phyloP scores from a whole-genome alignment of 2,329 filamentous ascomycete genomes.

The Fusarium mundagurra region DNA sequence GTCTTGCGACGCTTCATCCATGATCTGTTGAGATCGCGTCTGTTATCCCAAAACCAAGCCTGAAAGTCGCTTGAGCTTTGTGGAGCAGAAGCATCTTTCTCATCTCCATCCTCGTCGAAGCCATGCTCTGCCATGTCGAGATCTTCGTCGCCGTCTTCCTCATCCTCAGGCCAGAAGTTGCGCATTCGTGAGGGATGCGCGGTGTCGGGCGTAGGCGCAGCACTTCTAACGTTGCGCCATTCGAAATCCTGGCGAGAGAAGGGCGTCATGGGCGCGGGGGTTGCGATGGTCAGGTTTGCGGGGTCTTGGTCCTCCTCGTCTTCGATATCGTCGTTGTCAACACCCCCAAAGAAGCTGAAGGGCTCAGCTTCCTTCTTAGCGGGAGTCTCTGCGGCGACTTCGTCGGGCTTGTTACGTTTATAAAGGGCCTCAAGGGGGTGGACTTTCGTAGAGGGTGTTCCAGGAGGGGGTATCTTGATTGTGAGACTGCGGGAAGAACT shows the following conservation, averaged over 20 bases:
- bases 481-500: conserved; percentile 61
- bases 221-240: conserved; percentile 79
- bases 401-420: conserved; percentile 71
- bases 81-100: conserved; percentile 33
- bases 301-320: conserved; percentile 61
- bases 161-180: conserved; percentile 62
- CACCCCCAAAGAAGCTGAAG: conserved; percentile 81
- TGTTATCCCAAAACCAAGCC: conserved; percentile 74
- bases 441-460: conserved; percentile 62
- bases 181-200: conserved; percentile 76
- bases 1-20: conserved; percentile 74
- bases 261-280: conserved; percentile 77
- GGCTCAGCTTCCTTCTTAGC: conserved; percentile 60
- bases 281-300: conserved; percentile 48
- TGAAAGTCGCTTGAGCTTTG: conserved; percentile 64
- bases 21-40: conserved; percentile 70
- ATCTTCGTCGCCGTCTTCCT: conserved; percentile 48
- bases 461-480: conserved; percentile 63
- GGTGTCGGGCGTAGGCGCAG: conserved; percentile 94
- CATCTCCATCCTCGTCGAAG: conserved; percentile 43
- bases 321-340: conserved; percentile 57
- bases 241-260: conserved; percentile 83
- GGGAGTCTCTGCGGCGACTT: conserved; percentile 47
- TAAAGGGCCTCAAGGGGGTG: conserved; percentile 94
- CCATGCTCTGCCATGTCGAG: conserved; percentile 46